Evolutionary conservation across 768 basidiomycete species (phyloP).

Genomic region (Harrya chromipes): DNA sequence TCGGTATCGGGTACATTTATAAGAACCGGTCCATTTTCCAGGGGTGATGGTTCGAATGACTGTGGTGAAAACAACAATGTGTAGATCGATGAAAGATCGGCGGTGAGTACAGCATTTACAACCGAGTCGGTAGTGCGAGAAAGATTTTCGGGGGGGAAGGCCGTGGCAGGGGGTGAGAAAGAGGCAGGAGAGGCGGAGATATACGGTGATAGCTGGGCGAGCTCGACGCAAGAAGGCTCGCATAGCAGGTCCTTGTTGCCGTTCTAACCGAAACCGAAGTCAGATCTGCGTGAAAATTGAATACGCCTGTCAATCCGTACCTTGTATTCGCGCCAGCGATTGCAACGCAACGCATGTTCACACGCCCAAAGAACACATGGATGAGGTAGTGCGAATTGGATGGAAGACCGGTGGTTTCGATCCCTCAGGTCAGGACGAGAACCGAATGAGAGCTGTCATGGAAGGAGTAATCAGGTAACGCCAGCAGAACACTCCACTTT

Average conservation of each 20-base stretch:
- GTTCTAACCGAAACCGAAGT: constrained; percentile 19
- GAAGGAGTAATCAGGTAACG: constrained; percentile 4
- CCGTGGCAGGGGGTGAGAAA: constrained; percentile 25
- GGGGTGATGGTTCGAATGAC: constrained; percentile 42
- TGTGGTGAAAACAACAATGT: constrained; percentile 53
- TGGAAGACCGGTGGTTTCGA: constrained; percentile 64
- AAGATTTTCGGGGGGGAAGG: constrained; percentile 41
- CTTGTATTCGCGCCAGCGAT: constrained; percentile 57
- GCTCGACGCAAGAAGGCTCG: constrained; percentile 20
- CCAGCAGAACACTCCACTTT: not conserved
- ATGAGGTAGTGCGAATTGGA: constrained; percentile 66
- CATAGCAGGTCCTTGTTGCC: constrained; percentile 31
- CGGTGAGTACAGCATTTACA: constrained; percentile 50
- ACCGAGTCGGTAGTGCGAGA: constrained; percentile 47
- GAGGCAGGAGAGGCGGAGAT: constrained; percentile 21
- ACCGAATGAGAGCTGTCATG: constrained; percentile 51
- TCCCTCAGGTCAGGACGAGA: constrained; percentile 74
- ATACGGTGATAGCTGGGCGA: constrained; percentile 27
- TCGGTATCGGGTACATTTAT: constrained; percentile 65
- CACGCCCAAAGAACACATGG: constrained; percentile 66
- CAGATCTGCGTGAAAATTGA: constrained; percentile 6
- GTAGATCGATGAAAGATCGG: constrained; percentile 50
- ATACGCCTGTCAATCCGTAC: constrained; percentile 33
- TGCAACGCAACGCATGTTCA: constrained; percentile 59
- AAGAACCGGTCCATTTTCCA: constrained; percentile 42